Percentiles rank a stretch among this genome's conserved stretches.
phyloP scores from a whole-genome alignment of 768 basidiomycete genomes.

The Lactarius tabidus region DNA sequence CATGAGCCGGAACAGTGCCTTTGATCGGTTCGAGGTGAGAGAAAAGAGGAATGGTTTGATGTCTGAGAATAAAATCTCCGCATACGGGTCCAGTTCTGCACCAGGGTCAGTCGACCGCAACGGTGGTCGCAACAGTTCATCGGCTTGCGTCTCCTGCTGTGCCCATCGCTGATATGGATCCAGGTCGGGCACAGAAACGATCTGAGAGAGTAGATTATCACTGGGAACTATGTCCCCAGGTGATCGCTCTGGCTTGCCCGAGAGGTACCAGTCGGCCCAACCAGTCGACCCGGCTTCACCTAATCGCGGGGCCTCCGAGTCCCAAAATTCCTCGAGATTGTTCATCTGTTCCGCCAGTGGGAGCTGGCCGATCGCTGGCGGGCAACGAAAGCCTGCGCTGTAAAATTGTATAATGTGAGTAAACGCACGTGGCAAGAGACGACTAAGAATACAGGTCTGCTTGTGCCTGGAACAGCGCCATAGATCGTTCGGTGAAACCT shows the following conservation, averaged over 20 bases:
- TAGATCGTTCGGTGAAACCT: constrained; percentile 74
- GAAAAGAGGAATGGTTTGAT: constrained; percentile 52
- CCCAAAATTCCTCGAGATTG: constrained; percentile 79
- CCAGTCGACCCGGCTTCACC: constrained; percentile 65
- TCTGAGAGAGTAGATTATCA: constrained; percentile 11
- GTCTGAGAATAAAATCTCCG: constrained; percentile 69
- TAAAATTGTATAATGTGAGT: neutral
- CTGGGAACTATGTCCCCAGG: constrained; percentile 8
- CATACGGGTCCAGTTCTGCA: constrained; percentile 61
- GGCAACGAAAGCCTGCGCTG: constrained; percentile 55
- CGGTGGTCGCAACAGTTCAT: constrained; percentile 45
- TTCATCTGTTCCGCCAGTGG: constrained; percentile 50
- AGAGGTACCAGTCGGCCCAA: constrained; percentile 60
- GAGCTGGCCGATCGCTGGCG: constrained; percentile 40
- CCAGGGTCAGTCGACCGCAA: constrained; percentile 49
- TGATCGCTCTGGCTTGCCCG: constrained; percentile 37
- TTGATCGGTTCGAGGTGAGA: constrained; percentile 42
- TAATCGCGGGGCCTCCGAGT: constrained; percentile 70
- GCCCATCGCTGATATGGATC: constrained; percentile 75
- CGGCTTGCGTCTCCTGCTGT: constrained; percentile 47
- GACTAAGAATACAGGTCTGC: constrained; percentile 63
- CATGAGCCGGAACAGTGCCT: constrained; percentile 55
- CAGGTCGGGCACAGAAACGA: constrained; percentile 29
- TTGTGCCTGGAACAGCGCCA: constrained; percentile 79
- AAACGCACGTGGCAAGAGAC: neutral